phyloP scores from a whole-genome alignment of 495 filamentous ascomycete species.

The Amniculicola lignicola region DNA sequence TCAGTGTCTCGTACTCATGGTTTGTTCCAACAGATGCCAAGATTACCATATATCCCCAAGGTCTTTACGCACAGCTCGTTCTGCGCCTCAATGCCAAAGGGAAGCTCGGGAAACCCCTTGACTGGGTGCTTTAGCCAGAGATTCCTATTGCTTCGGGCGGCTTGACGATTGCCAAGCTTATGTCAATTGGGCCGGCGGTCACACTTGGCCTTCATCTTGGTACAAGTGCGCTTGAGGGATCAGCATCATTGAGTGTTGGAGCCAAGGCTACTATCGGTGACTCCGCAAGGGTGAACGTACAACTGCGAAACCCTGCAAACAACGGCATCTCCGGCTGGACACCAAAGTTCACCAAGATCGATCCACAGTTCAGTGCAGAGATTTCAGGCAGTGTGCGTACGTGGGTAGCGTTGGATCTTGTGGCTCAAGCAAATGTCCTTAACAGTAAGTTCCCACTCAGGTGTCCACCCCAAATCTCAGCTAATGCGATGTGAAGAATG shows the following conservation, averaged over 20 bases:
- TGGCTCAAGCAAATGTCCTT: conserved; percentile 6
- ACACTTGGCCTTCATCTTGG: conserved; percentile 16
- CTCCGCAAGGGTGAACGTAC: conserved; percentile 2
- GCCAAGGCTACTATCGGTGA: conserved; percentile 5
- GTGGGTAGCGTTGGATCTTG: conserved; percentile 9
- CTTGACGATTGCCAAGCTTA: conserved; percentile 2
- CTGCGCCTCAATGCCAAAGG: conserved; percentile 9
- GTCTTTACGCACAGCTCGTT: neutral
- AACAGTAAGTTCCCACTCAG: too few species aligned
- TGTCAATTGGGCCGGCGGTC: conserved; percentile 16
- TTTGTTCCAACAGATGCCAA: conserved; percentile 15
- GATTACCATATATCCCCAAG: conserved; percentile 11
- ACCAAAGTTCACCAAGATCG: conserved; percentile 11
- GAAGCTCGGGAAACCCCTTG: conserved; percentile 11
- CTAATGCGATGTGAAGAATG: too few species aligned
- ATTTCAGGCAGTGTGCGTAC: neutral
- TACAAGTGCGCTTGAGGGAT: conserved; percentile 3
- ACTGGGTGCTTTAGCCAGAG: conserved; percentile 10
- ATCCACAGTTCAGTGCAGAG: conserved; percentile 5
- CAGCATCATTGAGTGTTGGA: neutral
- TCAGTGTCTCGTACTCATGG: conserved; percentile 1
- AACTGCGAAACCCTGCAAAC: conserved; percentile 2
- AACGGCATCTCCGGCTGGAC: conserved; percentile 14
- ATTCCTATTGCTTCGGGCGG: conserved; percentile 11
- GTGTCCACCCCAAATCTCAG: too few species aligned